Conservation (phyloP, 345 rosid genomes). For the Salix purpurea region DNA sequence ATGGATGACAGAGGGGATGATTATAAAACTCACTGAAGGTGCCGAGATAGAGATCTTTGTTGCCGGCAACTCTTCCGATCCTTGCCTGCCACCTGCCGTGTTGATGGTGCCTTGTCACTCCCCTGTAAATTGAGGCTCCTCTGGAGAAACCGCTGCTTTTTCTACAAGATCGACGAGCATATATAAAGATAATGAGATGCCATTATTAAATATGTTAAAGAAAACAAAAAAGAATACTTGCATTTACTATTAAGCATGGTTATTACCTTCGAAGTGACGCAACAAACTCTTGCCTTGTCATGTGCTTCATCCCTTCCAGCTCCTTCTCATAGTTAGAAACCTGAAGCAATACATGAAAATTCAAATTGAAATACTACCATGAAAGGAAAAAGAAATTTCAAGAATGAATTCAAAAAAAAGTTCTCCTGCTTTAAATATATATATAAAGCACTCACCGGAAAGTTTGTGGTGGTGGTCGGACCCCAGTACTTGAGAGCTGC, state of each 20-base stretch:
- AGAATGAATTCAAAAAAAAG: neutral
- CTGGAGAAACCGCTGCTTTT: conserved; percentile 98
- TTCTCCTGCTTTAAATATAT: neutral
- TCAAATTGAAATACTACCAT: neutral
- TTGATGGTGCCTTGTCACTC: conserved; percentile 97
- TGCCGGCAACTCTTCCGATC: conserved; percentile 95
- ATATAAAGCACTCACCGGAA: conserved; percentile 43
- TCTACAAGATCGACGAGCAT: conserved; percentile 22
- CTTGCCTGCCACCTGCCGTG: conserved; percentile 99
- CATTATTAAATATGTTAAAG: neutral
- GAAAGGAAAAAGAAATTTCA: neutral
- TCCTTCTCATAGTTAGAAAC: conserved; percentile 74
- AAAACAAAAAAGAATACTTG: neutral
- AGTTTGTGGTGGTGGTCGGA: conserved; percentile 83
- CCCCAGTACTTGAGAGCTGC: conserved; percentile 99
- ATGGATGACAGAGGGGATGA: neutral
- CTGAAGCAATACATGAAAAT: conserved; percentile 18
- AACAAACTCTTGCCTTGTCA: conserved; percentile 92
- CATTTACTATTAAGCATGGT: no score
- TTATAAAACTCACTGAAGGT: conserved; percentile 65
- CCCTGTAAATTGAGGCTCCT: conserved; percentile 96
- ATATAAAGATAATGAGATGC: neutral
- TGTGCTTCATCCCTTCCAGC: conserved; percentile 81
- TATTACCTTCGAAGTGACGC: conserved; percentile 84
- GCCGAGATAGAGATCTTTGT: conserved; percentile 96